These are phyloP conservation scores for Pyricularia pennisetigena DNA, from an alignment of 2,329 filamentous ascomycete genomes.

Conservation along the genomic window DNA sequence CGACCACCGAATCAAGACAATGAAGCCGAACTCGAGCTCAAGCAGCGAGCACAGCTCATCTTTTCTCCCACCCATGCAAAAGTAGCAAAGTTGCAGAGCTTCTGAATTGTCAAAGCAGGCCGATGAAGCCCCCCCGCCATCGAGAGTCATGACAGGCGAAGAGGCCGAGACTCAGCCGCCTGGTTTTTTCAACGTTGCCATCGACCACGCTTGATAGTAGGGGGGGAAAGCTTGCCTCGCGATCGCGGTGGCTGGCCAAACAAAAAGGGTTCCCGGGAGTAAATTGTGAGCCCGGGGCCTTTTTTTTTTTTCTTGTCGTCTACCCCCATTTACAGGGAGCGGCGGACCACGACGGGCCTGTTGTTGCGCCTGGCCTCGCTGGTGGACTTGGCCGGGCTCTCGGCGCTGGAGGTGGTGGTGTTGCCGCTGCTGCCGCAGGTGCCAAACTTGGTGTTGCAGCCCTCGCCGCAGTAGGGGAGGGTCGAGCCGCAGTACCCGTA, in stretches of 20 bases:
- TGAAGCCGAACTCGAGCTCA: not conserved
- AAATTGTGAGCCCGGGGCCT: no score
- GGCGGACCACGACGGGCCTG: not conserved
- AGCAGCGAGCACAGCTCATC: not conserved
- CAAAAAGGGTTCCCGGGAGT: no score
- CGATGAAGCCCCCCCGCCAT: not conserved
- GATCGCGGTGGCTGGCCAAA: not conserved
- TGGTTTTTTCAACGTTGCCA: no score
- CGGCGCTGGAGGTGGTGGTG: not conserved
- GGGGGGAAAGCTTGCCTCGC: not conserved
- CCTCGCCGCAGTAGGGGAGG: slow-evolving; percentile 7
- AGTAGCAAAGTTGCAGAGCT: not conserved
- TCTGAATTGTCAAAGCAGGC: not conserved
- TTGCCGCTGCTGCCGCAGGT: slow-evolving; percentile 2
- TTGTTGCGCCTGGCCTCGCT: not conserved
- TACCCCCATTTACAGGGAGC: not conserved
- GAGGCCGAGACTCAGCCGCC: no score
- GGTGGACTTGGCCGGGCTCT: not conserved
- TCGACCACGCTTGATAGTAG: not conserved
- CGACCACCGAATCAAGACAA: not conserved
- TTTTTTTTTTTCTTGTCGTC: no score
- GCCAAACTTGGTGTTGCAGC: slow-evolving; percentile 8
- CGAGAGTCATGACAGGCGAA: not conserved
- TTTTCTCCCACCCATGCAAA: not conserved
- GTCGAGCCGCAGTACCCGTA: slow-evolving; percentile 8